phyloP scores from a whole-genome alignment of 2,329 filamentous ascomycete genomes.

The Penicillium sp. region DNA sequence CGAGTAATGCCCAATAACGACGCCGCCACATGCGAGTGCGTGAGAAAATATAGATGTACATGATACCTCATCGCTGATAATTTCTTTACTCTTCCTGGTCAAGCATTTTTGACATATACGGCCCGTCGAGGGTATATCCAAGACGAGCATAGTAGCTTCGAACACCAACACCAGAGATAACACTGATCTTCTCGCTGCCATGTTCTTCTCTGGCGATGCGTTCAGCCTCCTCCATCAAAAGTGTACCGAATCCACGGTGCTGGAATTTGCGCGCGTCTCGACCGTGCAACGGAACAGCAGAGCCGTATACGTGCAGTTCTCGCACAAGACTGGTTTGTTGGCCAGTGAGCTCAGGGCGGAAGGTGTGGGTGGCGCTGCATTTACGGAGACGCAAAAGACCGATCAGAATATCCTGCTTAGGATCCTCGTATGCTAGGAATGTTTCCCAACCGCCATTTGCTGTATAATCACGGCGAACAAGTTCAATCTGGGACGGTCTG shows the following conservation, averaged over 20 bases:
- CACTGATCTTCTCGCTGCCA: slow-evolving; percentile 86
- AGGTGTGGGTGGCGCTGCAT: slow-evolving; percentile 88
- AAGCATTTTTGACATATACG: slow-evolving; percentile 62
- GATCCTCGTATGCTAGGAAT: slow-evolving; percentile 95
- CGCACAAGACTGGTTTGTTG: slow-evolving; percentile 90
- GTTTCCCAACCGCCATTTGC: slow-evolving; percentile 99
- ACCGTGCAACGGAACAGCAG: slow-evolving; percentile 94
- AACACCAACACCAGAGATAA: slow-evolving; percentile 97
- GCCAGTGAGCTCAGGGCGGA: slow-evolving; percentile 76
- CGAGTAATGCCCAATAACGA: neutral
- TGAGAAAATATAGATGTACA: slow-evolving; percentile 1
- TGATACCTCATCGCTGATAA: neutral
- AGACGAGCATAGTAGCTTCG: slow-evolving; percentile 91
- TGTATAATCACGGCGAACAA: slow-evolving; percentile 87
- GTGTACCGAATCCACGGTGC: slow-evolving; percentile 92
- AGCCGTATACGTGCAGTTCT: slow-evolving; percentile 94
- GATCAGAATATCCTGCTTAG: slow-evolving; percentile 96
- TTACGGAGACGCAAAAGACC: slow-evolving; percentile 83
- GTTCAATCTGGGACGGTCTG: slow-evolving; percentile 88
- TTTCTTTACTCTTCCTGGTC: slow-evolving; percentile 24
- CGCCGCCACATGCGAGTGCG: slow-evolving; percentile 10
- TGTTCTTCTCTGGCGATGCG: slow-evolving; percentile 92
- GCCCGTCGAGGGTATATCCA: slow-evolving; percentile 89
- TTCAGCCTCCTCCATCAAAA: slow-evolving; percentile 97
- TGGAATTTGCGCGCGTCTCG: slow-evolving; percentile 96